Conservation (phyloP, 163 green algal species). For the Chloromonas sp. region DNA sequence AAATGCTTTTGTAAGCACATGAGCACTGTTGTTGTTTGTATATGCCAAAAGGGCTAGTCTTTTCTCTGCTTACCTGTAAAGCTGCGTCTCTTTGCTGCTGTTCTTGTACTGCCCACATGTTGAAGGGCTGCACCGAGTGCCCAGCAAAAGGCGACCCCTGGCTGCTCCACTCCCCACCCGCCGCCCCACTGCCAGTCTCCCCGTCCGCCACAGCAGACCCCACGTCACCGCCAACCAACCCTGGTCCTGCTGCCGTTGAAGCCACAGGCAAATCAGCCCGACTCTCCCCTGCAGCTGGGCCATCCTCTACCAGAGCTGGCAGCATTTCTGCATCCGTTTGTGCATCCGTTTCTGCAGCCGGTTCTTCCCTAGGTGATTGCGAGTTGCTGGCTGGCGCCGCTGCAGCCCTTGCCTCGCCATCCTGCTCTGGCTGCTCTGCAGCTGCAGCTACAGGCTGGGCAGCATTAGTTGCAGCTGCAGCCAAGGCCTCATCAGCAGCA, state of each 20-base stretch:
- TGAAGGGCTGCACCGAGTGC: constrained; percentile 25
- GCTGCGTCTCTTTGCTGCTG: background rate
- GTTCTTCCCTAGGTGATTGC: background rate
- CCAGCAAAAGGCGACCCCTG: constrained; percentile 1
- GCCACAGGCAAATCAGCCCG: background rate
- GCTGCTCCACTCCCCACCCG: background rate
- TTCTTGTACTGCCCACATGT: constrained; percentile 37
- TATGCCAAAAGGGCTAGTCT: background rate
- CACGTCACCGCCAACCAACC: background rate
- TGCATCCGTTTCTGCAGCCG: background rate
- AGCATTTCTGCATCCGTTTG: background rate
- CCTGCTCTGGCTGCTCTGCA: background rate
- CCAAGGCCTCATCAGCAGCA: constrained; percentile 1
- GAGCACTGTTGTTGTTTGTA: background rate
- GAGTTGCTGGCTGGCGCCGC: background rate
- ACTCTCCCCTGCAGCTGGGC: background rate
- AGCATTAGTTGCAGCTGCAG: constrained; percentile 1
- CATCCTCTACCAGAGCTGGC: background rate
- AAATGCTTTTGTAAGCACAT: background rate
- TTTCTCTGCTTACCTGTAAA: too few species aligned
- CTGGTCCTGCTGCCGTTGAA: constrained; percentile 5
- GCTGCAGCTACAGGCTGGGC: background rate
- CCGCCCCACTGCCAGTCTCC: background rate
- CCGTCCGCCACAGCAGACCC: background rate
- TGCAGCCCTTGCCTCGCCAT: background rate